Evolutionary conservation across 2,329 filamentous ascomycete genomes (phyloP).

Genomic region (Colletotrichum liaoningense): DNA sequence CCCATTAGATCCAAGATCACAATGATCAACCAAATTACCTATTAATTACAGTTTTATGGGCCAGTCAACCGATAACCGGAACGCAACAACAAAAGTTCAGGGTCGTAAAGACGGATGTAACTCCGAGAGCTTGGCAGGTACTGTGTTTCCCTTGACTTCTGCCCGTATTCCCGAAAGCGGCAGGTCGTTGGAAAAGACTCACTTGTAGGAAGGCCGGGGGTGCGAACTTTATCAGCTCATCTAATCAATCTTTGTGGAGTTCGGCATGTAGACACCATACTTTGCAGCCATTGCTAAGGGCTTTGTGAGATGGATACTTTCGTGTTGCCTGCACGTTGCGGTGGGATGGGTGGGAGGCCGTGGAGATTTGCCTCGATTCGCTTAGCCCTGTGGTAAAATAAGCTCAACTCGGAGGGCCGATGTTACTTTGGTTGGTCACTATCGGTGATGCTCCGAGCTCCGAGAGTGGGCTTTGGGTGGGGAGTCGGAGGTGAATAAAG

Average conservation of each 20-base stretch:
- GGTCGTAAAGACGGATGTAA: neutral
- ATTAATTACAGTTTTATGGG: slow-evolving; percentile 6
- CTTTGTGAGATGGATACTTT: neutral
- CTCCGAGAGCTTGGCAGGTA: slow-evolving; percentile 9
- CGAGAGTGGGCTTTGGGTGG: neutral
- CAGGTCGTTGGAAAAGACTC: slow-evolving; percentile 21
- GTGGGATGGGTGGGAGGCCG: neutral
- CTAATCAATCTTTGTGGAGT: slow-evolving; percentile 28
- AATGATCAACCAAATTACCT: neutral
- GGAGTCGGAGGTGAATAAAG: neutral
- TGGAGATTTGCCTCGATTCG: neutral
- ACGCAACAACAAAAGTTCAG: neutral
- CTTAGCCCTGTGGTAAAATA: neutral
- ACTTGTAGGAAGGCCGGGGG: neutral
- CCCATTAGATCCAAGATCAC: neutral
- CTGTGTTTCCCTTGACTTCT: neutral
- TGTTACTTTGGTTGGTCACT: neutral
- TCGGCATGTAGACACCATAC: neutral
- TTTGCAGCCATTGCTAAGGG: neutral
- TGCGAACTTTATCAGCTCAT: slow-evolving; percentile 27
- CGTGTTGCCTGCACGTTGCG: neutral
- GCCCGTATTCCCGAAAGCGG: slow-evolving; percentile 12
- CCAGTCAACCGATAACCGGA: slow-evolving; percentile 12
- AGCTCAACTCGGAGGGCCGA: neutral
- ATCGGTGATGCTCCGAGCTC: neutral